Evolutionary conservation across 2,329 filamentous ascomycete genomes (phyloP), one percentile per base, ranked within the genome.

Genomic region (Epichloe gansuensis): DNA sequence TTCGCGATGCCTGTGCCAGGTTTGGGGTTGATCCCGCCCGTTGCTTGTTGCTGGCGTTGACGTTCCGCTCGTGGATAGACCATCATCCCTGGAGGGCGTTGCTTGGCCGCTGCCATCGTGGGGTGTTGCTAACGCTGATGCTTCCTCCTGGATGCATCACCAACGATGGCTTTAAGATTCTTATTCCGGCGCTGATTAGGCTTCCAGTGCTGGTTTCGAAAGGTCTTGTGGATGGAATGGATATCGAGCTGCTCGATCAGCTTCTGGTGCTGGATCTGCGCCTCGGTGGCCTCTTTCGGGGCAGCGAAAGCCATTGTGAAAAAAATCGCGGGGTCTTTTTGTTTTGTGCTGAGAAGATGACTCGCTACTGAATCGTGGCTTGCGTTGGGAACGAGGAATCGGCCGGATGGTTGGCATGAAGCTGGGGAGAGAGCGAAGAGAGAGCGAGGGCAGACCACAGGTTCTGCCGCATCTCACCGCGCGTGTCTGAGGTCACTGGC

Each of bases 101-200:
- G 80, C 88, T 51, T 82, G 77, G 59, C 90, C 90, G 63, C 86
- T 91, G 60, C 71, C 66, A 66, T 88, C 87, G 65, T 88, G 85
- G 0, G 88, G 78, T 1, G 81, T 95, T 15, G 86, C 88, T 63
- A 91, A 76, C 38, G 88, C 78, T 3, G 90, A 95, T n/a, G 89
- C 88, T 73, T 97, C 91, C 86, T 88, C 60, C 89, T 85, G 23
- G 87, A 82, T 12, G 86, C 88, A 63, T 98, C 93, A 55, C 89
- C 86, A 56, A 98, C 78, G 57, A 98, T 93, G 62, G 95, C 88
- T 71, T 97, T 97, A 70, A 97, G 85, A 69, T 95, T 97, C 76
- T 98, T 98, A 80, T 98, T 98, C 69, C 93, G 88, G 50, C 93
- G 90, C 69, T 91, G 86, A 59, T 91, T 89, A 15, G 93, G 89